Conservation (phyloP, 2,329 filamentous ascomycete species). For the Fusarium marasasianum region DNA sequence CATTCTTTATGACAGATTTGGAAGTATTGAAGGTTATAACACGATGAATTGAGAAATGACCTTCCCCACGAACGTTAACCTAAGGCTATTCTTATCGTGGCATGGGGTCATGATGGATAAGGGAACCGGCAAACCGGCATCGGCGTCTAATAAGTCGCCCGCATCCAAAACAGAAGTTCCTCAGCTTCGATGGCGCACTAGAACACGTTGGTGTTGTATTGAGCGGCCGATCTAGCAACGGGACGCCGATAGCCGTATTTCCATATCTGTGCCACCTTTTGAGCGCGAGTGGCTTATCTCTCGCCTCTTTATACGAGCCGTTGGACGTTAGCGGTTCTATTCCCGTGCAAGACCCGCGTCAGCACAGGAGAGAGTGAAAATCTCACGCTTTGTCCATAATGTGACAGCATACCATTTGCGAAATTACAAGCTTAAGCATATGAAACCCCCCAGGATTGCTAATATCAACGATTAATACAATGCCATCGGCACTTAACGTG, state of each 20-base stretch:
- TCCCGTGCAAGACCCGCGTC: background rate
- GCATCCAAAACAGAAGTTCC: constrained; percentile 12
- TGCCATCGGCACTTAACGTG: background rate
- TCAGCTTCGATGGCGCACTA: background rate
- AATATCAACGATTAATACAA: background rate
- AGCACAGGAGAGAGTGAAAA: background rate
- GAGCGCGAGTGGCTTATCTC: background rate
- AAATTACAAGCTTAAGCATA: background rate
- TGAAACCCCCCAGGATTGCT: background rate
- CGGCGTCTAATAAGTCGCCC: background rate
- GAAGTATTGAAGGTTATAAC: background rate
- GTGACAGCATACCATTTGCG: background rate
- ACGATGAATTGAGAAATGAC: background rate
- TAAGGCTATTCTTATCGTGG: background rate
- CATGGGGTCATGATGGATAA: background rate
- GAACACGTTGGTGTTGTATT: background rate
- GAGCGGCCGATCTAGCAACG: background rate
- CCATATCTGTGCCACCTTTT: background rate
- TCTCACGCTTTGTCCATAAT: background rate
- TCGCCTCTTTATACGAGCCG: background rate
- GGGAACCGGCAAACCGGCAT: constrained; percentile 2
- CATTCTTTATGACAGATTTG: background rate
- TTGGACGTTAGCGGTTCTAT: background rate
- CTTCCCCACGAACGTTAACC: background rate
- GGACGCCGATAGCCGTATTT: background rate